Evolutionary conservation across 2,329 filamentous ascomycete species (phyloP).

Genomic region (Fusarium sambucinum): DNA sequence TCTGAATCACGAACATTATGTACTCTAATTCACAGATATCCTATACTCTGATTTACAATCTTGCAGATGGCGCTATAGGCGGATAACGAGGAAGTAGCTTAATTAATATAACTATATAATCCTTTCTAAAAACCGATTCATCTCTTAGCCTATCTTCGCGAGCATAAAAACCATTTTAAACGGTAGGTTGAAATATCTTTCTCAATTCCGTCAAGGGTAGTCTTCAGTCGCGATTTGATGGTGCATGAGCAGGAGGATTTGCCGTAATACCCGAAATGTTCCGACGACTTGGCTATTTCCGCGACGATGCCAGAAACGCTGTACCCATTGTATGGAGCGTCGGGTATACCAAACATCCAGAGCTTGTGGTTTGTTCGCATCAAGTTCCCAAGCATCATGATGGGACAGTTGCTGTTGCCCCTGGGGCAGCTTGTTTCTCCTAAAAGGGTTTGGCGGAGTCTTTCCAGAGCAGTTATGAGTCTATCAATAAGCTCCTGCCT

Average conservation of each 20-base stretch:
- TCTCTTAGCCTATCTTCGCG: no score
- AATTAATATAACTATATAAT: slow-evolving; percentile 7
- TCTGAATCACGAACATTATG: no score
- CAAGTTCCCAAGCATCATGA: neutral
- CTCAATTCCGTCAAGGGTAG: no score
- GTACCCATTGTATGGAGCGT: neutral
- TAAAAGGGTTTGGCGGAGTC: rapidly evolving
- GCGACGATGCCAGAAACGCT: neutral
- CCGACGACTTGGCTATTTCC: no score
- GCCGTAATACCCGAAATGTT: no score
- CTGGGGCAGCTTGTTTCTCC: neutral
- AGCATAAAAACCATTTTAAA: no score
- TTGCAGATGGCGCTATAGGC: neutral
- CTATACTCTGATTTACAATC: neutral
- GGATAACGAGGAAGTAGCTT: slow-evolving; percentile 2
- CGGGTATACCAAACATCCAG: rapidly evolving
- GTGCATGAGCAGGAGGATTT: no score
- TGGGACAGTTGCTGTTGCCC: neutral
- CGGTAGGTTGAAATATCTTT: no score
- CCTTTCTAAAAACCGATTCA: no score
- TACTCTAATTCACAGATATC: no score
- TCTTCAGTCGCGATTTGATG: no score
- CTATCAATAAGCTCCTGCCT: neutral
- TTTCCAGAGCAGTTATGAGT: rapidly evolving
- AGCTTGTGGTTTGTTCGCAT: neutral